These are phyloP conservation scores for Ophiocordyceps unilateralis DNA, from an alignment of 2,329 filamentous ascomycete species.

Conservation along the genomic window DNA sequence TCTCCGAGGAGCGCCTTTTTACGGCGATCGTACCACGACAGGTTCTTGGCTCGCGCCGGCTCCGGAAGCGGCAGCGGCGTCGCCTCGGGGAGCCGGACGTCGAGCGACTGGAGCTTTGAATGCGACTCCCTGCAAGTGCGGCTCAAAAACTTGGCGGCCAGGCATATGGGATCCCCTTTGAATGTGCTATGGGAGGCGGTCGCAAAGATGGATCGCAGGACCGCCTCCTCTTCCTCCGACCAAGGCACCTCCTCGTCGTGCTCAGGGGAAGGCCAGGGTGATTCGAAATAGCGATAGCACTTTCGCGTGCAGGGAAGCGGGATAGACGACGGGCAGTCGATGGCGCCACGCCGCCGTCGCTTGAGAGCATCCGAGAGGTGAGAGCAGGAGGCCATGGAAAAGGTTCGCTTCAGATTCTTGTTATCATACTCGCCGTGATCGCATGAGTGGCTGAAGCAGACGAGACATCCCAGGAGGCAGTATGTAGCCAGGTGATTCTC, in stretches of 20 bases:
- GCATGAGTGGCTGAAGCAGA: conserved; percentile 42
- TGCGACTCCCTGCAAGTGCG: conserved; percentile 36
- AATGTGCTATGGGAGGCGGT: conserved; percentile 23
- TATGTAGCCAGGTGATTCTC: conserved; percentile 36
- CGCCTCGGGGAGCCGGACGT: conserved; percentile 9
- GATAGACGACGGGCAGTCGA: conserved; percentile 2
- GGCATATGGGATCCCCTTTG: conserved; percentile 26
- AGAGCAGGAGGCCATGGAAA: conserved; percentile 24
- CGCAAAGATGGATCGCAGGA: conserved; percentile 29
- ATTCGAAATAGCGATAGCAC: conserved; percentile 18
- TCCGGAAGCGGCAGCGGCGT: conserved; percentile 9
- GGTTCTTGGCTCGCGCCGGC: conserved; percentile 21
- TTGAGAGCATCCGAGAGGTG: conserved; percentile 16
- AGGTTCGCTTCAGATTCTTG: conserved; percentile 32
- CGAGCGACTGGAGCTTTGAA: conserved; percentile 10
- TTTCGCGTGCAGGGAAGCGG: conserved; percentile 18
- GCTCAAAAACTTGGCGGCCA: conserved; percentile 30
- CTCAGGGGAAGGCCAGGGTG: background rate
- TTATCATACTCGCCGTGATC: conserved; percentile 44
- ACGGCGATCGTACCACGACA: conserved; percentile 39
- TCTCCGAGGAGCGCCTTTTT: conserved; percentile 35
- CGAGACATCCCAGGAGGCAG: conserved; percentile 36
- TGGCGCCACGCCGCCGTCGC: conserved; percentile 7
- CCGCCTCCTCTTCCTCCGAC: conserved; percentile 29
- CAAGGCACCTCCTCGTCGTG: conserved; percentile 13